phyloP scores from a whole-genome alignment of 1,284 basidiomycete species.

The Coniferiporia weirii region DNA sequence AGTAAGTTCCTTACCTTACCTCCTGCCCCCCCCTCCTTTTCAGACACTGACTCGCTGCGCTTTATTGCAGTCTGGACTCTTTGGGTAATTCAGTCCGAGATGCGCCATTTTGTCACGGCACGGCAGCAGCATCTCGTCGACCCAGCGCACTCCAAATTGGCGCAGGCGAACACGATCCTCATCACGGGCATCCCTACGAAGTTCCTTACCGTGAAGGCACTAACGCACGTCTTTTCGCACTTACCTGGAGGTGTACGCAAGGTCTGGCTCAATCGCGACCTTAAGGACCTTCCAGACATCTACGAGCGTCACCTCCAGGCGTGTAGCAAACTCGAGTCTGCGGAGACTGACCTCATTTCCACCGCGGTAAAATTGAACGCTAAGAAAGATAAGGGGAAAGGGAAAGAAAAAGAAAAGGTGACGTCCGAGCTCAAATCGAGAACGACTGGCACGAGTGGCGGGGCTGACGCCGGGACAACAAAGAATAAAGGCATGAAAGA shows the following conservation, averaged over 20 bases:
- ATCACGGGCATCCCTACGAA: constrained; percentile 85
- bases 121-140: constrained; percentile 86
- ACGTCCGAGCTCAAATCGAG: constrained; percentile 26
- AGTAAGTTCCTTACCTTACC: constrained; percentile 39
- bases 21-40: not conserved
- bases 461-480: not conserved
- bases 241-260: constrained; percentile 82
- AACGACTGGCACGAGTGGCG: constrained; percentile 29
- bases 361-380: constrained; percentile 63
- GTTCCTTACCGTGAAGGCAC: constrained; percentile 62
- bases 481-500: not conserved
- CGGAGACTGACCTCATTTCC: constrained; percentile 73
- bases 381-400: constrained; percentile 24
- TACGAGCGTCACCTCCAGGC: constrained; percentile 76
- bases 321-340: constrained; percentile 77
- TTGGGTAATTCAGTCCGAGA: constrained; percentile 77
- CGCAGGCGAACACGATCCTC: constrained; percentile 85
- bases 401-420: constrained; percentile 31
- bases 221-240: constrained; percentile 63
- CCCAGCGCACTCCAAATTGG: constrained; percentile 61
- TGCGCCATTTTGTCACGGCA: constrained; percentile 72
- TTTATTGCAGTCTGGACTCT: constrained; percentile 69
- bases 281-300: constrained; percentile 79
- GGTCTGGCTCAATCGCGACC: constrained; percentile 87
- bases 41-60: not conserved